Evolutionary conservation across 768 basidiomycete species (phyloP).

Genomic region (Flagelloscypha sp.): DNA sequence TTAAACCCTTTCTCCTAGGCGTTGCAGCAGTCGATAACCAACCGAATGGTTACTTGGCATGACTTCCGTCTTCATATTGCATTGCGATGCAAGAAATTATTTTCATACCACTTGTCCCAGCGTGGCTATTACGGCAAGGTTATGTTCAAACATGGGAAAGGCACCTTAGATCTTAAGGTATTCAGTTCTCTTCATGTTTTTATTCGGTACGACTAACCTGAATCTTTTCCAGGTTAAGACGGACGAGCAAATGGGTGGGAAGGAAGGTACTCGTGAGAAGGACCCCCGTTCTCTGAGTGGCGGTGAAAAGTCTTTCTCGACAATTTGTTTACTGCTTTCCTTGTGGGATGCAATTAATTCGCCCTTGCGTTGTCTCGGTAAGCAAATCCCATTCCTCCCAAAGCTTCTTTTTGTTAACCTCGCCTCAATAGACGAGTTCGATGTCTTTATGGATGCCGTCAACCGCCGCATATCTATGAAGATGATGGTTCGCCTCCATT

Average conservation of each 20-base stretch:
- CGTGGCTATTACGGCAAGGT: conserved; percentile 90
- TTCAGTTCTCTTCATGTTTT: conserved; percentile 5
- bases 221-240: conserved; percentile 56
- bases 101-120: conserved; percentile 72
- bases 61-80: conserved; percentile 85
- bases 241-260: conserved; percentile 64
- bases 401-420: conserved; percentile 6
- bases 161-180: conserved; percentile 60
- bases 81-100: conserved; percentile 77
- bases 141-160: conserved; percentile 67
- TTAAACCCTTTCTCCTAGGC: conserved; percentile 32
- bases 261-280: conserved; percentile 54
- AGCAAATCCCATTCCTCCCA: conserved; percentile 14
- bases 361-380: conserved; percentile 86
- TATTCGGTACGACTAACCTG: conserved; percentile 4
- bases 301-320: conserved; percentile 96
- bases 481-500: conserved; percentile 69
- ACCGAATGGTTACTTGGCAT: conserved; percentile 71
- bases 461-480: conserved; percentile 90
- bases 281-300: conserved; percentile 84
- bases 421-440: conserved; percentile 75
- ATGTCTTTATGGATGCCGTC: conserved; percentile 95
- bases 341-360: conserved; percentile 95
- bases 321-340: conserved; percentile 87
- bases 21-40: conserved; percentile 54